Base-by-base conservation (phyloP, 495 filamentous ascomycete species). In the Penicillium pancosmium region DNA sequence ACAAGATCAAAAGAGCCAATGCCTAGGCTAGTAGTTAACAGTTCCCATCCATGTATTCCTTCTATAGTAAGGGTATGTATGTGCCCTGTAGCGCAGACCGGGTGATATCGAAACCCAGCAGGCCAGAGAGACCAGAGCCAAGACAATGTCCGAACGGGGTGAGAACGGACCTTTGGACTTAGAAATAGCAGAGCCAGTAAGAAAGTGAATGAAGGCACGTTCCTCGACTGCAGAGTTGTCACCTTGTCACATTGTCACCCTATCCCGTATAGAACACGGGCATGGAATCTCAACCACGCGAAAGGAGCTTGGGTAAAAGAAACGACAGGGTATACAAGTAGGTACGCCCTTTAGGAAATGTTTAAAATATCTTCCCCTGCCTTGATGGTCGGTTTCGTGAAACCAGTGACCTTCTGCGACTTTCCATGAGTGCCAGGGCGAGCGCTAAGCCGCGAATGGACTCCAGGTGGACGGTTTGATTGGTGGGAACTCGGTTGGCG, bases 331-430 rank as follows among this genome's bases (percentile, higher is more conserved):
- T 40, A 40, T 40, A n/a, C 41, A 44, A 16, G 41, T 44, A 44
- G 11, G 12, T 4, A 38, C 2, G 10, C 36, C 36, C 36, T n/a
- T 38, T 12, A 38, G 36, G 36, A 38, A 15, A 38, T 38, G 2
- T 38, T 31, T 31, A 31, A 9, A 31, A 31, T 31, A 31, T 8
- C 27, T 31, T 31, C 27, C 27, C 36, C 12, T 38, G 36, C n/a
- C 36, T 7, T 44, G 4, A 16, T 44, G 4, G 6, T n/a, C 15
- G 11, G 4, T 8, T 4, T 36, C 47, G 55, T 57, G 41, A 40
- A 58, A 59, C 50, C 15, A 52, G 48, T 16, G 38, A 50, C 27
- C n/a, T 61, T 52, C 59, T 61, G 53, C 48, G 53, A 57, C 50
- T 57, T 57, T 54, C 54, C 21, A 56, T 31, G 49, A 52, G 33